These are phyloP conservation scores for Phaffomyces opuntiae DNA, from an alignment of 805 yeast genomes.

Conservation along the genomic window DNA sequence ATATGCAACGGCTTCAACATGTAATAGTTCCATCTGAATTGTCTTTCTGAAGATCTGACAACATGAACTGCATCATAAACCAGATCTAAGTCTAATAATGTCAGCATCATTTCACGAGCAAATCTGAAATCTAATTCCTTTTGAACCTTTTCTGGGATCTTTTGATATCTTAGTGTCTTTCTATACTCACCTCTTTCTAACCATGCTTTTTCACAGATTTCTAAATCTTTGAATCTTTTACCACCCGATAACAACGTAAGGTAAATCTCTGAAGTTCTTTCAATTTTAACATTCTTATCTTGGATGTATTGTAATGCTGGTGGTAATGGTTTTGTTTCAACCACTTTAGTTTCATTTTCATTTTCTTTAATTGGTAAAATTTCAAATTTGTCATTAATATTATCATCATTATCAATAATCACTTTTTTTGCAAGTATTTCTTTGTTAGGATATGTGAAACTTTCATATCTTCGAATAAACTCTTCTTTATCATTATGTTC, in stretches of 20 bases:
- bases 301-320: constrained; percentile 9
- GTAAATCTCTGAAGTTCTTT: constrained; percentile 16
- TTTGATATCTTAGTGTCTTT: constrained; percentile 42
- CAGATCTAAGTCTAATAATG: constrained; percentile 47
- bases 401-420: constrained; percentile 10
- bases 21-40: constrained; percentile 60
- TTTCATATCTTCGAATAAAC: constrained; percentile 29
- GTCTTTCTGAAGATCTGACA: constrained; percentile 56
- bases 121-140: constrained; percentile 53
- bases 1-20: constrained; percentile 36
- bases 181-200: constrained; percentile 71
- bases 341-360: background rate
- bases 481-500: constrained; percentile 29
- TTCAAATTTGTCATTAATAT: background rate
- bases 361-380: too few species aligned
- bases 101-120: constrained; percentile 63
- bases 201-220: constrained; percentile 66
- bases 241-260: constrained; percentile 41
- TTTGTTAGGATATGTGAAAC: constrained; percentile 28
- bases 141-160: constrained; percentile 29
- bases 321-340: constrained; percentile 9
- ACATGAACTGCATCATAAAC: constrained; percentile 66
- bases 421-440: constrained; percentile 8
- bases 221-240: constrained; percentile 41
- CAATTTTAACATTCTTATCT: constrained; percentile 8